These are phyloP conservation scores for Aspergillus nidulans DNA, from an alignment of 495 filamentous ascomycete species.

Conservation along the genomic window DNA sequence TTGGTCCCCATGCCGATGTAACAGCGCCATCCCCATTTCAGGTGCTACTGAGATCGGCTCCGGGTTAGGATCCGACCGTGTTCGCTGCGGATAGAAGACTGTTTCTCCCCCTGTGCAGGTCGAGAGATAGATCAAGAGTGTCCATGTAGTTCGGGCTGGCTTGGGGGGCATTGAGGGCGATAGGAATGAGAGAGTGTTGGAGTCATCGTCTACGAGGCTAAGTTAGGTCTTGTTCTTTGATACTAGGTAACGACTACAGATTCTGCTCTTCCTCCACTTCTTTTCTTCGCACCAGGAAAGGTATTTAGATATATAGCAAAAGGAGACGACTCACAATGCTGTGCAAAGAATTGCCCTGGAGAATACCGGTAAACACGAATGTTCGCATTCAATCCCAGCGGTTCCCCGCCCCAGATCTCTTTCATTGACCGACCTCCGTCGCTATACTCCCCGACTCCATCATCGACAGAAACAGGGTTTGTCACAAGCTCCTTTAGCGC, in stretches of 20 bases:
- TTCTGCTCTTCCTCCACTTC: neutral
- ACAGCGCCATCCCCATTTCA: constrained; percentile 75
- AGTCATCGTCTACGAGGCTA: constrained; percentile 65
- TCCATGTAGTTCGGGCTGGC: constrained; percentile 83
- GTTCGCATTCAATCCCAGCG: constrained; percentile 82
- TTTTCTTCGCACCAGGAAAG: neutral
- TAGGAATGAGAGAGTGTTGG: constrained; percentile 59
- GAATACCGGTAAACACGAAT: constrained; percentile 90
- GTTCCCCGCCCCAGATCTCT: constrained; percentile 72
- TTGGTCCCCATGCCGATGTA: constrained; percentile 85
- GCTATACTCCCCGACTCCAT: constrained; percentile 26
- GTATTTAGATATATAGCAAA: neutral
- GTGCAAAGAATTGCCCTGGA: constrained; percentile 82
- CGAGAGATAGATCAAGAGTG: constrained; percentile 82
- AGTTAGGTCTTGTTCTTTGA: neutral
- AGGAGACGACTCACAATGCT: constrained; percentile 63
- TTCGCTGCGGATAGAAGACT: constrained; percentile 78
- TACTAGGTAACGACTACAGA: neutral
- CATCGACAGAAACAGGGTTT: constrained; percentile 38
- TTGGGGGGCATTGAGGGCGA: constrained; percentile 27
- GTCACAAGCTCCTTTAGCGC: constrained; percentile 30
- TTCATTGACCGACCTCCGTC: constrained; percentile 41
- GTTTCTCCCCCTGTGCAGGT: constrained; percentile 82
- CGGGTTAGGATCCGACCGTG: constrained; percentile 45
- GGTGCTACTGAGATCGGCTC: constrained; percentile 62